phyloP scores from a whole-genome alignment of 2,329 filamentous ascomycete genomes.

The Exserohilum rostratum region DNA sequence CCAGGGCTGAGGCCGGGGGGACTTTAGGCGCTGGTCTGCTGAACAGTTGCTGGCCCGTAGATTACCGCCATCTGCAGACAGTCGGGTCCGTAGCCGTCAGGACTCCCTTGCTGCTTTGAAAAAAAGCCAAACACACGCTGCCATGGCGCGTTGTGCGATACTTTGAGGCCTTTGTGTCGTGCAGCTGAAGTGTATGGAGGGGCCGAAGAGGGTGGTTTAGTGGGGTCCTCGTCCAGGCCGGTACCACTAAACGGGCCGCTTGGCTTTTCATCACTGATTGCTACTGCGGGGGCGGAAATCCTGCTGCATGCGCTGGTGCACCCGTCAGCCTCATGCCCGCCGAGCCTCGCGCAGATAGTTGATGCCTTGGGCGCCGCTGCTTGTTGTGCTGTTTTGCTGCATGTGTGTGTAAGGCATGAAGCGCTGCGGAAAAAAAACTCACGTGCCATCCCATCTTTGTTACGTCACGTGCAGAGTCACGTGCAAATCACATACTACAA shows the following conservation, averaged over 20 bases:
- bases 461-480: neutral
- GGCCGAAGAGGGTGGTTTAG: conserved; percentile 8
- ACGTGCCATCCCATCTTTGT: conserved; percentile 8
- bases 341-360: neutral
- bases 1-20: conserved; percentile 26
- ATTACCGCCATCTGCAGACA: conserved; percentile 7
- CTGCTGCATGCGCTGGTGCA: neutral
- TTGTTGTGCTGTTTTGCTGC: conserved; percentile 12
- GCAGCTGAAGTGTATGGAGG: conserved; percentile 2
- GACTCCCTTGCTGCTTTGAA: conserved; percentile 9
- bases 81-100: conserved; percentile 13
- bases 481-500: neutral
- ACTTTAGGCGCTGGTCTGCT: conserved; percentile 28
- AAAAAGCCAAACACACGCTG: conserved; percentile 1
- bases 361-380: conserved; percentile 8
- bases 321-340: conserved; percentile 11
- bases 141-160: conserved; percentile 7
- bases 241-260: conserved; percentile 8
- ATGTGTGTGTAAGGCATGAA: conserved; percentile 7
- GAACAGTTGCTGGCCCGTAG: conserved; percentile 16
- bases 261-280: conserved; percentile 2
- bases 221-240: conserved; percentile 11
- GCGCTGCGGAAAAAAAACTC: conserved; percentile 29
- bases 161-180: conserved; percentile 3
- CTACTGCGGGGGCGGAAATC: conserved; percentile 4